phyloP scores from a whole-genome alignment of 2,329 filamentous ascomycete genomes.

The Emmonsiellopsis sp. region DNA sequence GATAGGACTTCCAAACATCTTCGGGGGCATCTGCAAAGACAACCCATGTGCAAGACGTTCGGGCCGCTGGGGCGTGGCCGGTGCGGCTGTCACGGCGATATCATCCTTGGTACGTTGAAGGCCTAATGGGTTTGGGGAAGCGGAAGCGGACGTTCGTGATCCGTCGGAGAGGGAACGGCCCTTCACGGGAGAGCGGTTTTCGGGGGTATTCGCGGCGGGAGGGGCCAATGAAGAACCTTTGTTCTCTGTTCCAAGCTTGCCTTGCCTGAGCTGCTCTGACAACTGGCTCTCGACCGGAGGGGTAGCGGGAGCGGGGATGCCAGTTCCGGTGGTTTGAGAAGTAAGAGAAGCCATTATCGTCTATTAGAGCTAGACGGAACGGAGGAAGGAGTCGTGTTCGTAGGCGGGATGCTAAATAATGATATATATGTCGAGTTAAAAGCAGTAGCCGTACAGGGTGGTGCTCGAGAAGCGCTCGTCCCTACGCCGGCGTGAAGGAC shows the following conservation, averaged over 20 bases:
- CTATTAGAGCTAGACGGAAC: neutral
- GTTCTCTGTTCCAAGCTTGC: slow-evolving; percentile 13
- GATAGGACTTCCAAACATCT: slow-evolving; percentile 33
- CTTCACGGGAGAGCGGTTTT: slow-evolving; percentile 34
- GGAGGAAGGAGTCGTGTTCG: neutral
- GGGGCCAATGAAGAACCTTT: slow-evolving; percentile 4
- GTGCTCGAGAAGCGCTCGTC: neutral
- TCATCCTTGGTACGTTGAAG: slow-evolving; percentile 56
- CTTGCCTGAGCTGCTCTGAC: slow-evolving; percentile 26
- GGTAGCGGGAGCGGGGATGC: neutral
- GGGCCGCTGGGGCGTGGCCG: slow-evolving; percentile 64
- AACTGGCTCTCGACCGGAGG: slow-evolving; percentile 26
- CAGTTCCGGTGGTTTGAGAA: neutral
- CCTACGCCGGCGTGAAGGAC: slow-evolving; percentile 1
- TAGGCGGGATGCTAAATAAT: neutral
- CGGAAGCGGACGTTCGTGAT: slow-evolving; percentile 47
- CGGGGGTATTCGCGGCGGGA: neutral
- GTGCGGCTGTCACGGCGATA: slow-evolving; percentile 43
- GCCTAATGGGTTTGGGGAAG: slow-evolving; percentile 51
- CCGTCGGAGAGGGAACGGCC: slow-evolving; percentile 58
- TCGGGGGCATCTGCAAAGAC: slow-evolving; percentile 59
- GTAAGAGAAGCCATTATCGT: neutral
- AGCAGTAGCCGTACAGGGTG: neutral
- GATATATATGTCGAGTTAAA: neutral
- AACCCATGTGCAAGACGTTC: slow-evolving; percentile 55